A percentile compares a stretch with the other conserved stretches of the same genome.
Conservation (phyloP, 306 rosid genomes). For the Canavalia gladiata region DNA sequence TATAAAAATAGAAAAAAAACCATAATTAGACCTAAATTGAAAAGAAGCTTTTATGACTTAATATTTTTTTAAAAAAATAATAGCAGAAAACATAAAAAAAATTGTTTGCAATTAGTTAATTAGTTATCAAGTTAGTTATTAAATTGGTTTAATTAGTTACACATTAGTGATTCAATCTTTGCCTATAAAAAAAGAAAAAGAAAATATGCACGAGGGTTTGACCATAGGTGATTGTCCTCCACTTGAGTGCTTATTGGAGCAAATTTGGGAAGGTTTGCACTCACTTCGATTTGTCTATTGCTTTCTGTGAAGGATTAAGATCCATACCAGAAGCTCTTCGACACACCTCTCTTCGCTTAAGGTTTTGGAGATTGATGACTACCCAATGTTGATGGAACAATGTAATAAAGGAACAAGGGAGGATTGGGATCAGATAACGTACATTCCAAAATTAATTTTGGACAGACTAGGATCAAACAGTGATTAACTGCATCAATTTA, state of each 20-base stretch:
- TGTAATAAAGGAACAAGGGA: constrained; percentile 2
- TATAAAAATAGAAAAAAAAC: too few species aligned
- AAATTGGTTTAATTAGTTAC: too few species aligned
- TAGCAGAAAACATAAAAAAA: too few species aligned
- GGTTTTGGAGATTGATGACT: not conserved
- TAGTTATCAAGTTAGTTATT: too few species aligned
- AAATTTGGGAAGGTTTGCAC: not conserved
- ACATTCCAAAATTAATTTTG: not conserved
- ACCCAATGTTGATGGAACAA: not conserved
- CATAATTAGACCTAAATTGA: too few species aligned
- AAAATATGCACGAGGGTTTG: not conserved
- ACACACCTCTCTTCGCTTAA: not conserved
- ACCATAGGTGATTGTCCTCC: not conserved
- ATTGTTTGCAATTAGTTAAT: too few species aligned
- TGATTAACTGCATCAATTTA: too few species aligned
- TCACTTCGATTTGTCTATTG: not conserved
- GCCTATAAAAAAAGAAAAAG: too few species aligned
- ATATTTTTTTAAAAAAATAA: too few species aligned
- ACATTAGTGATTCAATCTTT: too few species aligned
- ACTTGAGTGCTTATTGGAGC: not conserved
- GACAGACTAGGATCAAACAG: too few species aligned
- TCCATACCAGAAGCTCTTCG: not conserved
- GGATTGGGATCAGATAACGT: constrained; percentile 24
- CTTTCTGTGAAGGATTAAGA: not conserved
- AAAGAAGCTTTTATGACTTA: too few species aligned